Percentiles rank a stretch among this genome's conserved stretches.
phyloP scores from a whole-genome alignment of 2,329 filamentous ascomycete genomes.

The Aspergillaceae sp. region DNA sequence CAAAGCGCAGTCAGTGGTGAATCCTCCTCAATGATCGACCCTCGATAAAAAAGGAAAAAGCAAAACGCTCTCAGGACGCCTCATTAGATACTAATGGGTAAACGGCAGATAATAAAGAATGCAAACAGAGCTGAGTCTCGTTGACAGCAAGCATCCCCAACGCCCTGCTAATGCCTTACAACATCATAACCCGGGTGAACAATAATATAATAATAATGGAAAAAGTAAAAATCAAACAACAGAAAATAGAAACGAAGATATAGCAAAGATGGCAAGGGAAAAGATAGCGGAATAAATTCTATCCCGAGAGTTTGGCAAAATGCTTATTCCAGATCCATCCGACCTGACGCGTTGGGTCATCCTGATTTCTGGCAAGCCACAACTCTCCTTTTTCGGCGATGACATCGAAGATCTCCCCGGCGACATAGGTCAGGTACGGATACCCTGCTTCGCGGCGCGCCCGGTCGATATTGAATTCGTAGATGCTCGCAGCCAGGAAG shows the following conservation, averaged over 20 bases:
- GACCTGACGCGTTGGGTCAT: slow-evolving; percentile 67
- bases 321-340: slow-evolving; percentile 99
- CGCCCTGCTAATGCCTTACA: too few relatives aligned
- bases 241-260: not conserved
- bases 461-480: slow-evolving; percentile 93
- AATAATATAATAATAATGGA: too few relatives aligned
- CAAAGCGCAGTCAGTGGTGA: too few relatives aligned
- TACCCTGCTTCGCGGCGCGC: slow-evolving; percentile 89
- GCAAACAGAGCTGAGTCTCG: too few relatives aligned
- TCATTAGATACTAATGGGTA: too few relatives aligned
- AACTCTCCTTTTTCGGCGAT: slow-evolving; percentile 95
- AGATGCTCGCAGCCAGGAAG: slow-evolving; percentile 87
- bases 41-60: too few relatives aligned
- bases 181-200: too few relatives aligned
- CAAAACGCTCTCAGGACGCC: too few relatives aligned
- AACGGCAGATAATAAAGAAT: too few relatives aligned
- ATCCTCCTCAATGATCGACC: too few relatives aligned
- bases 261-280: not conserved
- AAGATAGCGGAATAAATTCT: not conserved
- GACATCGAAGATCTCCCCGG: slow-evolving; percentile 88
- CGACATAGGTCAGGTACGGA: slow-evolving; percentile 89
- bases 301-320: slow-evolving; percentile 56
- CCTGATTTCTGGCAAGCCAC: slow-evolving; percentile 96
- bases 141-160: too few relatives aligned
- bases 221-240: not conserved